Base-by-base conservation (phyloP, 495 filamentous ascomycete genomes). In the Ramalina peruviana region DNA sequence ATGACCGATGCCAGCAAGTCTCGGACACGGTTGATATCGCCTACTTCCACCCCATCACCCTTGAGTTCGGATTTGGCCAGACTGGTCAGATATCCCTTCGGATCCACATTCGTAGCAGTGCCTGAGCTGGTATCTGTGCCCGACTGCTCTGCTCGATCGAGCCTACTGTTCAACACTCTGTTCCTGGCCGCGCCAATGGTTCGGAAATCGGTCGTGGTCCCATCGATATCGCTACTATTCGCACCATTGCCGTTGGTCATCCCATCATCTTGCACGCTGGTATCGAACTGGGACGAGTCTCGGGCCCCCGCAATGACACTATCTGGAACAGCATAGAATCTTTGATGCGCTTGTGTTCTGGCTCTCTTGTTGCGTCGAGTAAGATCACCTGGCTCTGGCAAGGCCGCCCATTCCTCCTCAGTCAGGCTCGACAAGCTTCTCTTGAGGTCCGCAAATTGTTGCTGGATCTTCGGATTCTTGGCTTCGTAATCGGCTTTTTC, bases 391-490 rank as follows among this genome's bases (percentile, higher is more conserved):
- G 94, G 88, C 56, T 99, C 92, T 7, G 92, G 92, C 26, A 99
- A 72, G 53, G 81, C 89, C 39, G 88, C 88, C 92, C 92, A 99
- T 53, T 96, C 89, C 46, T 97, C 90, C 67, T 96, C 92, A 49
- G 83, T 86, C 44, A 99, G 81, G 15, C 80, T 82, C 33, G 83
- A 84, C 21, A 99, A 73, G 2, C 84, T 86, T 59, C 93, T 74
- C 66, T 97, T 99, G 41, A 96, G 71, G 56, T 95, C 93, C 62
- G 88, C 88, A 61, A 99, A 99, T 62, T 97, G 92, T 58, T 96
- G 88, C 67, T 94, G 88, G 46, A 99, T 97, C 66, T 97, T 99
- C 4, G 92, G 92, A 62, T 97, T 97, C 61, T 95, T 85, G 40
- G 80, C 78, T 66, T 99, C 93, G 74, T 94, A 94, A 48, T 96